These are phyloP conservation scores for Cordyceps farinosa DNA, from an alignment of 2,329 filamentous ascomycete genomes.

Conservation along the genomic window DNA sequence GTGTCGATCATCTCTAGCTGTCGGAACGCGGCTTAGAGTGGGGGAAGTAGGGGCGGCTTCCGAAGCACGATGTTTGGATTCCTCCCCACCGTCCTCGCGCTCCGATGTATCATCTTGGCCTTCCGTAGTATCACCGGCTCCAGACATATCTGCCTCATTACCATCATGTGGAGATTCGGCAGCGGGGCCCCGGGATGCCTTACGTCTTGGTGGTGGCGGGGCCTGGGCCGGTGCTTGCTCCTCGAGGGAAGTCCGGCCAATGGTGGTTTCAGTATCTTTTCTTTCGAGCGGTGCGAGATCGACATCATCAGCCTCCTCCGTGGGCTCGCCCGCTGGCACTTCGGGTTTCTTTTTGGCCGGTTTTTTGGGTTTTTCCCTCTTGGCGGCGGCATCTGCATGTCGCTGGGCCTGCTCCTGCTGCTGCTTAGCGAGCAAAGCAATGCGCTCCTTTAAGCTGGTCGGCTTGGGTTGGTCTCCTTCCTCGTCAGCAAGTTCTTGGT, in stretches of 20 bases:
- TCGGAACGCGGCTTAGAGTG: slow-evolving; percentile 23
- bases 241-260: slow-evolving; percentile 50
- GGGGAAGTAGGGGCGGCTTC: slow-evolving; percentile 39
- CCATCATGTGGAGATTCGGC: slow-evolving; percentile 51
- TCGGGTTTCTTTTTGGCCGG: slow-evolving; percentile 64
- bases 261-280: slow-evolving; percentile 45
- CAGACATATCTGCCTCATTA: slow-evolving; percentile 63
- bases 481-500: slow-evolving; percentile 47
- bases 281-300: slow-evolving; percentile 41
- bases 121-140: slow-evolving; percentile 61
- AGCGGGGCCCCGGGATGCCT: slow-evolving; percentile 45
- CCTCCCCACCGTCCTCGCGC: slow-evolving; percentile 71
- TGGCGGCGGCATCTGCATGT: slow-evolving; percentile 71
- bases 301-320: slow-evolving; percentile 25
- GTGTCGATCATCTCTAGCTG: slow-evolving; percentile 51
- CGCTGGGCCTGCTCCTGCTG: slow-evolving; percentile 85
- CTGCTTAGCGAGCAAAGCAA: slow-evolving; percentile 89
- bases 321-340: slow-evolving; percentile 35
- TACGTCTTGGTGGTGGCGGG: slow-evolving; percentile 47
- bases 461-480: slow-evolving; percentile 85
- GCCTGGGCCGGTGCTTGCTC: slow-evolving; percentile 32
- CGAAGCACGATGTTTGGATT: slow-evolving; percentile 32
- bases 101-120: slow-evolving; percentile 61
- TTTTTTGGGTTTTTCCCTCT: slow-evolving; percentile 85
- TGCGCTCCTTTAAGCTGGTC: slow-evolving; percentile 89